Evolutionary conservation across 108 stramenopile species (phyloP).

Genomic region (Pseudonitzschia multiseries): DNA sequence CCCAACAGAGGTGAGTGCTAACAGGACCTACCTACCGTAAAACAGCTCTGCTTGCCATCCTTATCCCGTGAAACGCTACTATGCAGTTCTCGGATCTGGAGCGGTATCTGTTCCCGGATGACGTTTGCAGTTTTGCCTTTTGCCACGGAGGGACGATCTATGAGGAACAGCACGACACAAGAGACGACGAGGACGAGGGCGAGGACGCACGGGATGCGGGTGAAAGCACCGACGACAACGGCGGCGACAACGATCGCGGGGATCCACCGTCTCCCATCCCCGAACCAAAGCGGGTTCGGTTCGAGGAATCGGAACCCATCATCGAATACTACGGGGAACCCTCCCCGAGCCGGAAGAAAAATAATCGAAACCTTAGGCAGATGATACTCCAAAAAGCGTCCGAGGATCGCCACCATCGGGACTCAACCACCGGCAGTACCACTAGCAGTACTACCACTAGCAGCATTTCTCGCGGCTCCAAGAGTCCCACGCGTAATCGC

Average conservation of each 20-base stretch:
- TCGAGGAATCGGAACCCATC: neutral
- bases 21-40: too few species aligned
- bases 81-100: neutral
- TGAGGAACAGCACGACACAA: neutral
- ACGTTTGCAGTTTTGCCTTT: neutral
- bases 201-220: neutral
- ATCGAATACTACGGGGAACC: neutral
- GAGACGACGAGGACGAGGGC: neutral
- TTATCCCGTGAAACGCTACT: neutral
- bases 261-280: neutral
- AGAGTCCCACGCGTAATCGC: too few species aligned
- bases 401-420: too few species aligned
- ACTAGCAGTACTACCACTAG: too few species aligned
- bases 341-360: neutral
- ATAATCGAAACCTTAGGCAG: neutral
- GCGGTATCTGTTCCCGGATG: neutral
- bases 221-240: too few species aligned
- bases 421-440: too few species aligned
- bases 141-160: neutral
- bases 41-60: too few species aligned
- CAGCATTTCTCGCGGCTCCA: too few species aligned
- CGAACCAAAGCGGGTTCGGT: neutral
- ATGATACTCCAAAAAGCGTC: neutral
- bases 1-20: too few species aligned
- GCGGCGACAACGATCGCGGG: neutral